Percentiles rank a stretch among this genome's conserved stretches.
phyloP scores from a whole-genome alignment of 2,329 filamentous ascomycete genomes.

The Akanthomyces dipterigenus region DNA sequence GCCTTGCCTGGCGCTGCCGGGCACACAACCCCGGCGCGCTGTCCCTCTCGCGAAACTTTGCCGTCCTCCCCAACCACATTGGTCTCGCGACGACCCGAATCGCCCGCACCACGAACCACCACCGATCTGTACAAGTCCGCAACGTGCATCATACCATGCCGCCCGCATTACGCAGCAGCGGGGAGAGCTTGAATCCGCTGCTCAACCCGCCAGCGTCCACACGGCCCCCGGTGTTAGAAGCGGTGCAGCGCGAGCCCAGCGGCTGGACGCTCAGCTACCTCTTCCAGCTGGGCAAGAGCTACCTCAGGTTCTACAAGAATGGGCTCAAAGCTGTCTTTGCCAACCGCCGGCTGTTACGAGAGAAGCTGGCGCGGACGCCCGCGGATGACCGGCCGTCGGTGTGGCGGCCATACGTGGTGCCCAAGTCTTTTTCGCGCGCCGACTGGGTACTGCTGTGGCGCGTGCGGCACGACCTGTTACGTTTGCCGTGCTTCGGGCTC shows the following conservation, averaged over 20 bases:
- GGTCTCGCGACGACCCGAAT: not conserved
- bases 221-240: slow-evolving; percentile 60
- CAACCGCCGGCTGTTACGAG: slow-evolving; percentile 52
- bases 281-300: slow-evolving; percentile 63
- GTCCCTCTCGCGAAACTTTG: slow-evolving; percentile 9
- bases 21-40: slow-evolving; percentile 17
- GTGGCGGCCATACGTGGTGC: slow-evolving; percentile 27
- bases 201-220: slow-evolving; percentile 70
- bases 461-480: slow-evolving; percentile 64
- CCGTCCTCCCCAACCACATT: slow-evolving; percentile 5
- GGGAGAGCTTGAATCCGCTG: slow-evolving; percentile 26
- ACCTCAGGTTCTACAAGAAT: slow-evolving; percentile 79
- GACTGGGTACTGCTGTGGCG: slow-evolving; percentile 66
- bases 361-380: slow-evolving; percentile 37
- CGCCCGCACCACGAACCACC: slow-evolving; percentile 8
- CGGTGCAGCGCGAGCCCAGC: slow-evolving; percentile 46
- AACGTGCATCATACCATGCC: slow-evolving; percentile 15
- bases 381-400: slow-evolving; percentile 47
- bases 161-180: slow-evolving; percentile 14
- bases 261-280: slow-evolving; percentile 38
- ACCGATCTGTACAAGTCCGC: not conserved
- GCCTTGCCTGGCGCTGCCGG: slow-evolving; percentile 25
- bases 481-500: slow-evolving; percentile 71
- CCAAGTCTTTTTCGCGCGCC: slow-evolving; percentile 45
- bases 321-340: slow-evolving; percentile 68